Conservation (phyloP, 345 rosid species). For the Camelina sativa region DNA sequence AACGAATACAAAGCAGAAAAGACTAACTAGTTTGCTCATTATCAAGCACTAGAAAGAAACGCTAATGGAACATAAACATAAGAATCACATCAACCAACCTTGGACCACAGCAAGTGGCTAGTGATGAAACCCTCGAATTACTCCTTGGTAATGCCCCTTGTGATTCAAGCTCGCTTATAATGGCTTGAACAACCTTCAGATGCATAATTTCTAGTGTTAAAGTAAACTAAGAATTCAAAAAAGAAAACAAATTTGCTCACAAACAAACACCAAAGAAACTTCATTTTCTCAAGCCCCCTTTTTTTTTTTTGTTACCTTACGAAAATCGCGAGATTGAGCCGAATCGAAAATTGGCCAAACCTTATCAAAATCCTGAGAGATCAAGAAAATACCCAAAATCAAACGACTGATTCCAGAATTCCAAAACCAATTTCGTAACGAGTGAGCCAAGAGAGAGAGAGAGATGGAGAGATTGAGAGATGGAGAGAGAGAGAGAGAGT, state of each 20-base stretch:
- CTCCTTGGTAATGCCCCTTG: slow-evolving; percentile 99
- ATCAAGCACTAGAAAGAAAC: slow-evolving; percentile 9
- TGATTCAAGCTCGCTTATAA: slow-evolving; percentile 96
- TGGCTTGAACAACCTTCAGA: slow-evolving; percentile 91
- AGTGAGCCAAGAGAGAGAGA: slow-evolving; percentile 9
- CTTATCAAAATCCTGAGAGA: slow-evolving; percentile 94
- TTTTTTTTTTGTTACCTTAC: slow-evolving; percentile 59
- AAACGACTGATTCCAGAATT: slow-evolving; percentile 25
- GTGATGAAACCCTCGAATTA: slow-evolving; percentile 98
- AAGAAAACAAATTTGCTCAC: slow-evolving; percentile 8
- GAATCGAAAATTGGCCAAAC: slow-evolving; percentile 99
- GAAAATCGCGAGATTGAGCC: slow-evolving; percentile 95
- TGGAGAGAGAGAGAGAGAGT: neutral
- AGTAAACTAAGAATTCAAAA: slow-evolving; percentile 23
- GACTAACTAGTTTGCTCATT: neutral
- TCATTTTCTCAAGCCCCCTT: neutral
- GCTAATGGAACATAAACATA: slow-evolving; percentile 10
- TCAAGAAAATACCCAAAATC: slow-evolving; percentile 37
- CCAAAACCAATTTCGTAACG: slow-evolving; percentile 15
- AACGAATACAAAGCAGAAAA: slow-evolving; percentile 15
- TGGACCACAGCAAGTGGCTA: slow-evolving; percentile 98
- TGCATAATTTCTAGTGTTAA: slow-evolving; percentile 16
- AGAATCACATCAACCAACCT: slow-evolving; percentile 58
- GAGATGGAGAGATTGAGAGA: neutral
- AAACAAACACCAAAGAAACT: neutral